phyloP scores from a whole-genome alignment of 1,284 basidiomycete species.

The Sanghuangporus sanghuang region DNA sequence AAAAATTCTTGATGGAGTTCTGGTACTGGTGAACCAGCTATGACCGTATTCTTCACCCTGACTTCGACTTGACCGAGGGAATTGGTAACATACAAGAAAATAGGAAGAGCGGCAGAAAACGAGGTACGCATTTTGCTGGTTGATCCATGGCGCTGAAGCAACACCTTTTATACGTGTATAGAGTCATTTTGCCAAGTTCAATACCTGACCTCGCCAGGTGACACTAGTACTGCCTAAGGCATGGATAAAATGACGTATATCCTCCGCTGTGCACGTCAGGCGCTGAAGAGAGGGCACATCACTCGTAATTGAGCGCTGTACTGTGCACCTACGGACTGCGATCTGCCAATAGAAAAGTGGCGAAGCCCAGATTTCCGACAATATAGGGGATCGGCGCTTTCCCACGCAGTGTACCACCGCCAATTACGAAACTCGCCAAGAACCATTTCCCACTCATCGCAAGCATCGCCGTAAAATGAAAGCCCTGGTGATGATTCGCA shows the following conservation, averaged over 20 bases:
- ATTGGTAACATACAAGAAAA: background rate
- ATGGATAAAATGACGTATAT: background rate
- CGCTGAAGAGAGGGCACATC: background rate
- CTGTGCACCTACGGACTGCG: background rate
- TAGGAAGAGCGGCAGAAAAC: background rate
- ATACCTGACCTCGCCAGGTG: background rate
- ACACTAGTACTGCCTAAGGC: background rate
- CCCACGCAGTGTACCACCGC: background rate
- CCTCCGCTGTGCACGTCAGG: background rate
- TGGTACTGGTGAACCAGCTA: background rate
- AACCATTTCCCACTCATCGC: too few relatives aligned
- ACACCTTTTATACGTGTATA: background rate
- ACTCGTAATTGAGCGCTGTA: background rate
- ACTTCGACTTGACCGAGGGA: background rate
- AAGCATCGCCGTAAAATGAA: background rate
- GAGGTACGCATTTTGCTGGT: background rate
- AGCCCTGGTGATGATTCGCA: too few relatives aligned
- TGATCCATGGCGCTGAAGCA: background rate
- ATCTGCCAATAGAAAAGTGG: background rate
- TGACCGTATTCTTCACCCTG: background rate
- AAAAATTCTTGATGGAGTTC: slow-evolving; percentile 8
- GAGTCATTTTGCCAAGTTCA: background rate
- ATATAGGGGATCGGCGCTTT: background rate
- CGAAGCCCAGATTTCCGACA: background rate
- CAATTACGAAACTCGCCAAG: background rate